Conservation (phyloP, 1,284 basidiomycete genomes). For the Apiotrichum porosum region DNA sequence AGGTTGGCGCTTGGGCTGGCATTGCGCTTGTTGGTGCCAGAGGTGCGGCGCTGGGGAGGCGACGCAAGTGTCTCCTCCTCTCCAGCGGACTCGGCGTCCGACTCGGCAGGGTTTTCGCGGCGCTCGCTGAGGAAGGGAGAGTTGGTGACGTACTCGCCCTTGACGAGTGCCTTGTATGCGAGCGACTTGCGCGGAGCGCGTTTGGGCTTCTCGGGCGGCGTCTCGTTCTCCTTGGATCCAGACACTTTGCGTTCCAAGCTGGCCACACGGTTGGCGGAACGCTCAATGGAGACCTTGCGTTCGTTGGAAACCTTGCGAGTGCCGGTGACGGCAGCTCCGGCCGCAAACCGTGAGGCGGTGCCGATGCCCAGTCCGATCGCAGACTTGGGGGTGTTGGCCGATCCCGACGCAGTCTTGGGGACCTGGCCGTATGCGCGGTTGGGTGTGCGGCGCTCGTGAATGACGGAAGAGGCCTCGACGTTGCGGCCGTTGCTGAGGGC, state of each 20-base stretch:
- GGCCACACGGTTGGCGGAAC: conserved; percentile 15
- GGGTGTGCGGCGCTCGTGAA: conserved; percentile 34
- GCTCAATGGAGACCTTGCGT: conserved; percentile 28
- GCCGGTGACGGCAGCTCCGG: conserved; percentile 27
- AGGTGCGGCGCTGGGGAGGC: conserved; percentile 29
- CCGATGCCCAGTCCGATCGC: conserved; percentile 42
- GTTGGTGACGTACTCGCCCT: conserved; percentile 73
- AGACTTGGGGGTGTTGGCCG: conserved; percentile 31
- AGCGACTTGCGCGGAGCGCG: conserved; percentile 58
- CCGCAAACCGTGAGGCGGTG: conserved; percentile 14
- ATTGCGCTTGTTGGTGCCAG: conserved; percentile 22
- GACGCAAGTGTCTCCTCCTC: conserved; percentile 24
- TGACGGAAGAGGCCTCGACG: conserved; percentile 22
- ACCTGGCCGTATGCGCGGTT: conserved; percentile 30
- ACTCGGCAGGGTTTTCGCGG: conserved; percentile 1
- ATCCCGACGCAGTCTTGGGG: conserved; percentile 29
- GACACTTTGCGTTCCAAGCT: conserved; percentile 33
- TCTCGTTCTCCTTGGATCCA: conserved; percentile 58
- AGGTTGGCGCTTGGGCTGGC: conserved; percentile 24
- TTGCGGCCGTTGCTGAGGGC: conserved; percentile 23
- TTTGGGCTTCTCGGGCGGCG: conserved; percentile 47
- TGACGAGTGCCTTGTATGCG: conserved; percentile 65
- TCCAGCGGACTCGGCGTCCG: not conserved
- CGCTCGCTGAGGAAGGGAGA: conserved; percentile 64
- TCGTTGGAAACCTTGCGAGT: conserved; percentile 36